Base-by-base conservation (phyloP, 768 basidiomycete species). In the Paxillus ammoniavirescens region DNA sequence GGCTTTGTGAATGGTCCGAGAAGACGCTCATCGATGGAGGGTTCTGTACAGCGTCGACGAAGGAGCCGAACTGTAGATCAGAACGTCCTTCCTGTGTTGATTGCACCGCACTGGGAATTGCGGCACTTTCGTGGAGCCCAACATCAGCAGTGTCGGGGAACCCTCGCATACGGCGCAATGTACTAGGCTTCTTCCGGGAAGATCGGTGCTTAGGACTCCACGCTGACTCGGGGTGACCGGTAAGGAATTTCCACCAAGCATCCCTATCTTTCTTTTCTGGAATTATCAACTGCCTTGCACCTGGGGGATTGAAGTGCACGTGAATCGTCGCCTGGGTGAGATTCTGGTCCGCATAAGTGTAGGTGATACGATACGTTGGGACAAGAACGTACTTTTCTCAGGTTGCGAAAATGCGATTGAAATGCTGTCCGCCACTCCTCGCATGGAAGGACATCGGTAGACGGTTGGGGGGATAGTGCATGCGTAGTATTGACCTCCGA, bases 181-280 rank as follows among this genome's bases (percentile, higher is more conserved):
- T 23, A 33, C 41, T 53, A 46, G 43, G 31, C 42, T 61, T 59
- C 41, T 61, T 61, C 28, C 50, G 52, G 35, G 38, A 42, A 8
- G 53, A 47, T 17, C 42, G 62, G 49, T 49, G 62, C 37, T 49
- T 66, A 18, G 79, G 75, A 62, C 78, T 79, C 89, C 89, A 91
- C 40, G 80, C 82, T 31, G 77, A 75, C 62, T 82, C 80, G n/a
- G 87, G 83, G 58, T 75, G 74, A 33, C 89, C 91, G 42, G 81
- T 73, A 5, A 93, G 69, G 58, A 84, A 93, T 14, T 79, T 77
- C 91, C 91, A 92, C 91, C 91, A 93, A 15, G 75, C 69, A 57
- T 89, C 86, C 51, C 91, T 77, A 54, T 89, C 83, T 63, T 80
- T 84, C 64, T 78, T 85, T 47, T 87, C 84, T 23, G 90, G 90